Base-by-base conservation (phyloP, 306 rosid genomes). In the Acacia melanoxylon region DNA sequence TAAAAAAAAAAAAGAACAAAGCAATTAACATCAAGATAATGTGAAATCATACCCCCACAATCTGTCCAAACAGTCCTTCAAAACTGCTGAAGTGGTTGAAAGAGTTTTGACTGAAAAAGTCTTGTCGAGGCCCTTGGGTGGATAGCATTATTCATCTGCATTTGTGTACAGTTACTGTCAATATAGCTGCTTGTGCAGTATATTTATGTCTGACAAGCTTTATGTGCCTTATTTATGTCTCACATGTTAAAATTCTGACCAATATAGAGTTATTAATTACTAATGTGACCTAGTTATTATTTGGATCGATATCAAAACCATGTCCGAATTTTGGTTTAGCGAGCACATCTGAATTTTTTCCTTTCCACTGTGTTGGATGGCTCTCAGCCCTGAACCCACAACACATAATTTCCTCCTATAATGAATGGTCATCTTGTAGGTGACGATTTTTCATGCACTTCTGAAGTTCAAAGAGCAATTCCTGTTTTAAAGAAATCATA, bases 391-490 rank as follows among this genome's bases (percentile, higher is more conserved):
- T 27, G 20, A 63, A 13, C 41, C 41, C 10, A 29, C 37, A 33
- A 27, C 10, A 59, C 15, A 25, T 20, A 35, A 35, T 44, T 46
- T 59, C 68, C 76, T 35, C 51, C 44, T 37, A 49, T 70, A 61
- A 8, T 27, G n/a, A 52, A 76, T 54, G 54, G 37, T 58, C 85
- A 41, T 76, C 48, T 41, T 80, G 72, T 67, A 83, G 93, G 93
- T 54, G 90, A 89, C 35, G 87, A 45, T 49, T 71, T 79, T 78
- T 89, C 90, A 6, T 91, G 93, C 88, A 89, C 93, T 6, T 51
- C 44, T 37, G 95, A 91, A 77, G 88, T 88, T 82, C 90, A 83
- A 68, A 83, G 87, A 83, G 93, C 93, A 52, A 63, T 91, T 44
- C 90, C 93, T 19, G 40, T 85, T 78, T 56, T 91, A 37, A 87